Conservation (phyloP, 75 land plant genomes). For the Gnetum montanum region DNA sequence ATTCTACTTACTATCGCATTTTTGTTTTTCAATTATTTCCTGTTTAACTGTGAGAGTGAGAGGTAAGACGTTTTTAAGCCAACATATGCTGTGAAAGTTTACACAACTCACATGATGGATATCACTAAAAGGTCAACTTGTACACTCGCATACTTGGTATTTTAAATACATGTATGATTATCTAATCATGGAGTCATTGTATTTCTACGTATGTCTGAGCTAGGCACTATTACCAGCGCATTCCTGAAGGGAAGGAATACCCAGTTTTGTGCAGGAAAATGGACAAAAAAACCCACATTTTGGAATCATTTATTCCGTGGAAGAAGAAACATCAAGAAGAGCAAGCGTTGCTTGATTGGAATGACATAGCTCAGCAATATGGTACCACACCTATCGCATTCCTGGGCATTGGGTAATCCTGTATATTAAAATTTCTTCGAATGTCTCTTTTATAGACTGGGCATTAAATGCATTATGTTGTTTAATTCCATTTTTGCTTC, state of each 20-base stretch:
- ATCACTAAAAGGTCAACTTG: not conserved
- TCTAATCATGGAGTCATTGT: not conserved
- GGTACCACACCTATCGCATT: slow-evolving; percentile 30
- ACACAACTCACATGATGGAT: not conserved
- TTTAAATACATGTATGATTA: not conserved
- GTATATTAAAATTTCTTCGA: not conserved
- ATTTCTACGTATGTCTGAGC: not conserved
- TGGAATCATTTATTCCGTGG: slow-evolving; percentile 10
- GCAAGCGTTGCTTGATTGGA: slow-evolving; percentile 77
- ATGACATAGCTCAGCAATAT: slow-evolving; percentile 61
- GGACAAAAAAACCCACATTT: slow-evolving; percentile 16
- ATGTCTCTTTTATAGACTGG: no score
- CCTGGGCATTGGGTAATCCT: not conserved
- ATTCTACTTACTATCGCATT: no score
- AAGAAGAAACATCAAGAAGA: slow-evolving; percentile 21
- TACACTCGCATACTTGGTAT: not conserved
- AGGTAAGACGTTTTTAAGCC: not conserved
- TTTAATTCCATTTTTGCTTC: no score
- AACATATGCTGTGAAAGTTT: not conserved
- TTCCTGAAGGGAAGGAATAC: slow-evolving; percentile 87
- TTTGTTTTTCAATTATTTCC: no score
- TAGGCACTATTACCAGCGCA: slow-evolving; percentile 80
- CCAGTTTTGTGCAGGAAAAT: slow-evolving; percentile 61
- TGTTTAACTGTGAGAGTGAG: not conserved
- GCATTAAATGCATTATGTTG: no score